These are phyloP conservation scores for Aristolochia contorta DNA, from an alignment of 164 flowering plant genomes.

Conservation along the genomic window DNA sequence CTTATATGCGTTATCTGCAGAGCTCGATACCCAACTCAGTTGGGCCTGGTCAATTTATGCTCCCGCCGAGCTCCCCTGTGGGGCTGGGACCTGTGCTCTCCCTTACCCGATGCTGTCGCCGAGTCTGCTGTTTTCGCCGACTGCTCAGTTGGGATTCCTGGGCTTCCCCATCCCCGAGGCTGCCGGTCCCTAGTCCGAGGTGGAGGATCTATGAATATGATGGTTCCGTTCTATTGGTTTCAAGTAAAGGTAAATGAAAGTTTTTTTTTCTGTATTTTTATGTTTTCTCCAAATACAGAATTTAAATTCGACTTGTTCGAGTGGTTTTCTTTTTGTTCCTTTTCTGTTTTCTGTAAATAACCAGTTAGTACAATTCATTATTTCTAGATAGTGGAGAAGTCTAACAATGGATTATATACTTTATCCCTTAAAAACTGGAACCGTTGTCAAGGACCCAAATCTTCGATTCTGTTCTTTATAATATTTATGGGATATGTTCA, in stretches of 20 bases:
- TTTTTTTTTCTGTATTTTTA: too few relatives aligned
- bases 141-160: slow-evolving; percentile 43
- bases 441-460: too few relatives aligned
- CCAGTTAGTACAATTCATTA: not conserved
- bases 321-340: not conserved
- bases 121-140: slow-evolving; percentile 32
- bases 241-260: too few relatives aligned
- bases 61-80: slow-evolving; percentile 7
- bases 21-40: slow-evolving; percentile 25
- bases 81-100: slow-evolving; percentile 30
- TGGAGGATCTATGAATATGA: slow-evolving; percentile 34
- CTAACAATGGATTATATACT: not conserved
- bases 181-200: slow-evolving; percentile 54
- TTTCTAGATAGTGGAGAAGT: not conserved
- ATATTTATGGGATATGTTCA: too few relatives aligned
- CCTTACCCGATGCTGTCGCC: slow-evolving; percentile 41
- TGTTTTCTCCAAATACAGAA: not conserved
- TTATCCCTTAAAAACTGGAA: too few relatives aligned
- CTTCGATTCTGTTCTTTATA: too few relatives aligned
- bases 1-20: slow-evolving; percentile 74
- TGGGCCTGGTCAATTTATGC: slow-evolving; percentile 18
- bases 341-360: not conserved
- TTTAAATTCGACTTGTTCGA: not conserved
- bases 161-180: slow-evolving; percentile 46
- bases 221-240: too few relatives aligned